phyloP scores from a whole-genome alignment of 2,329 filamentous ascomycete genomes.

The Colletotrichum caudatum region DNA sequence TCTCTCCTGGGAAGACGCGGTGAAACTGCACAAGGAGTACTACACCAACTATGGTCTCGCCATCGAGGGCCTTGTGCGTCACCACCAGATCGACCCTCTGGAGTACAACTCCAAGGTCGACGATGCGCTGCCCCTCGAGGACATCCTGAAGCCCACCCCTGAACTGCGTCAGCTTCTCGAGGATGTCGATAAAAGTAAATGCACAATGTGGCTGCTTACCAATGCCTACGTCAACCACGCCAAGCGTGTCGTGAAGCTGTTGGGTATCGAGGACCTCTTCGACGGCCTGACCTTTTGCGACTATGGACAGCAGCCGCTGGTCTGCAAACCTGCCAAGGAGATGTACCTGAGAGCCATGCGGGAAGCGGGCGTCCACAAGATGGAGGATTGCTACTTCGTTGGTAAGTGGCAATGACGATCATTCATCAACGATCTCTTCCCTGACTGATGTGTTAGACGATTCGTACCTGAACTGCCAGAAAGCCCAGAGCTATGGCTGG shows the following conservation, averaged over 20 bases:
- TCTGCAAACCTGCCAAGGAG: slow-evolving; percentile 87
- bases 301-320: slow-evolving; percentile 77
- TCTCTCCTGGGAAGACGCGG: slow-evolving; percentile 82
- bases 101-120: slow-evolving; percentile 97
- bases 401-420: slow-evolving; percentile 68
- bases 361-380: slow-evolving; percentile 78
- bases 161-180: slow-evolving; percentile 80
- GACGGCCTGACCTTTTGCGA: slow-evolving; percentile 97
- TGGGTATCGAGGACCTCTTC: slow-evolving; percentile 89
- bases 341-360: slow-evolving; percentile 93
- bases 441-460: slow-evolving; percentile 72
- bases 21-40: slow-evolving; percentile 87
- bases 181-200: slow-evolving; percentile 85
- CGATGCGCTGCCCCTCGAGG: slow-evolving; percentile 89
- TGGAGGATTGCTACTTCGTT: slow-evolving; percentile 89
- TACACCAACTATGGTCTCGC: slow-evolving; percentile 97
- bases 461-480: slow-evolving; percentile 83
- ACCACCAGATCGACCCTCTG: slow-evolving; percentile 94
- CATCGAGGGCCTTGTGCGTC: slow-evolving; percentile 91
- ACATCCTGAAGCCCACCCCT: slow-evolving; percentile 83
- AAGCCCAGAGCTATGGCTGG: slow-evolving; percentile 86
- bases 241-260: slow-evolving; percentile 81
- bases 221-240: slow-evolving; percentile 95
- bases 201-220: slow-evolving; percentile 93
- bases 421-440: neutral